Evolutionary conservation across 225 moss, liverwort and hornwort genomes (phyloP).

Genomic region (Physcomitrellopsis africana): DNA sequence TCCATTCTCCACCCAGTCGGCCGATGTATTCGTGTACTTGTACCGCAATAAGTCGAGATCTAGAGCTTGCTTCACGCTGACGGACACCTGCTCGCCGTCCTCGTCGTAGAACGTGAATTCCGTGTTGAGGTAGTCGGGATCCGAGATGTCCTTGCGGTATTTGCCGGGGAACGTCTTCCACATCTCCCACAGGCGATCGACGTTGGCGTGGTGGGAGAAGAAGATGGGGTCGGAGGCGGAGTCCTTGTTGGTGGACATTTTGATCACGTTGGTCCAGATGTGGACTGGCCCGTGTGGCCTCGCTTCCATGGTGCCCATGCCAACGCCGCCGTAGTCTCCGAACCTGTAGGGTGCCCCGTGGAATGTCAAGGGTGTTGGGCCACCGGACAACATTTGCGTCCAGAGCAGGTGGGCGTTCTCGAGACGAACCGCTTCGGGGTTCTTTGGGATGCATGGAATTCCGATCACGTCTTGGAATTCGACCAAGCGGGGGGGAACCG

Average conservation of each 20-base stretch:
- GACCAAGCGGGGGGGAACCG: neutral
- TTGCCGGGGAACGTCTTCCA: conserved; percentile 21
- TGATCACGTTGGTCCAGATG: neutral
- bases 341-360: conserved; percentile 9
- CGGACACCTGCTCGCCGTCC: conserved; percentile 24
- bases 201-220: conserved; percentile 16
- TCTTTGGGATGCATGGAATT: neutral
- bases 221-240: conserved; percentile 18
- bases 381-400: neutral
- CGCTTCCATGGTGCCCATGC: neutral
- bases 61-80: conserved; percentile 34
- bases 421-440: neutral
- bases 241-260: conserved; percentile 9
- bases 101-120: conserved; percentile 57
- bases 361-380: neutral
- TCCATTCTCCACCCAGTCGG: neutral
- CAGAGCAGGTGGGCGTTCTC: conserved; percentile 6
- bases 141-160: conserved; percentile 9
- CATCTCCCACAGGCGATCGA: conserved; percentile 25
- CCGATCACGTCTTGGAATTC: neutral
- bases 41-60: neutral
- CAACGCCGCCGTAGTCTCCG: neutral
- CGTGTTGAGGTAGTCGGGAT: conserved; percentile 42
- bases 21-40: neutral
- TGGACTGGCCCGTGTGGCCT: neutral